Conservation (phyloP, 2,329 filamentous ascomycete genomes). For the Phialocephala sp. region DNA sequence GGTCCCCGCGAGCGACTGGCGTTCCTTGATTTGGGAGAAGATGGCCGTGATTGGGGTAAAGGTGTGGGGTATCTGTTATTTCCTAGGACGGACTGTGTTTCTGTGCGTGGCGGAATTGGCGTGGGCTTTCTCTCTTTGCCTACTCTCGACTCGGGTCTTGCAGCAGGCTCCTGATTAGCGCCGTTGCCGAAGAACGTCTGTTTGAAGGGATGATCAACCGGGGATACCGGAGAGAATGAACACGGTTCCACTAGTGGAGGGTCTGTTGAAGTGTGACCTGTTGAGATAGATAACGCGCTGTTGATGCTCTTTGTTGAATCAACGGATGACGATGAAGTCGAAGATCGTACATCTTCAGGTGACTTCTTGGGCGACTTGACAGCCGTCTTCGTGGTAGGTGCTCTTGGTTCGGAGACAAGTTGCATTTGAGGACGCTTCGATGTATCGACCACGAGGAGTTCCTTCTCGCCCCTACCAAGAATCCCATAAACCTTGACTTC, state of each 20-base stretch:
- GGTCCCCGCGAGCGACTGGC: constrained; percentile 25
- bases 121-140: background rate
- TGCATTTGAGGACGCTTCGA: constrained; percentile 30
- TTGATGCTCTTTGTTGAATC: background rate
- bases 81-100: background rate
- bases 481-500: constrained; percentile 73
- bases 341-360: background rate
- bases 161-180: background rate
- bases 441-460: constrained; percentile 70
- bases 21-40: constrained; percentile 32
- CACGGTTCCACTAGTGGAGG: background rate
- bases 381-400: constrained; percentile 12
- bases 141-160: background rate
- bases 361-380: background rate
- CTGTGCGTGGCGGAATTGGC: background rate
- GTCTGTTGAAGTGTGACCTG: background rate
- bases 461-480: constrained; percentile 71
- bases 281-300: constrained; percentile 1
- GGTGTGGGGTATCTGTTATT: background rate
- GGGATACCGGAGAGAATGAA: constrained; percentile 12
- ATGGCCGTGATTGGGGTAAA: constrained; percentile 14
- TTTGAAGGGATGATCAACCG: constrained; percentile 3
- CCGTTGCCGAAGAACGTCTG: background rate
- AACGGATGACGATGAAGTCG: background rate
- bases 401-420: constrained; percentile 33